These are phyloP conservation scores for Platanus orientalis DNA, from an alignment of 164 flowering plant genomes.

Conservation along the genomic window DNA sequence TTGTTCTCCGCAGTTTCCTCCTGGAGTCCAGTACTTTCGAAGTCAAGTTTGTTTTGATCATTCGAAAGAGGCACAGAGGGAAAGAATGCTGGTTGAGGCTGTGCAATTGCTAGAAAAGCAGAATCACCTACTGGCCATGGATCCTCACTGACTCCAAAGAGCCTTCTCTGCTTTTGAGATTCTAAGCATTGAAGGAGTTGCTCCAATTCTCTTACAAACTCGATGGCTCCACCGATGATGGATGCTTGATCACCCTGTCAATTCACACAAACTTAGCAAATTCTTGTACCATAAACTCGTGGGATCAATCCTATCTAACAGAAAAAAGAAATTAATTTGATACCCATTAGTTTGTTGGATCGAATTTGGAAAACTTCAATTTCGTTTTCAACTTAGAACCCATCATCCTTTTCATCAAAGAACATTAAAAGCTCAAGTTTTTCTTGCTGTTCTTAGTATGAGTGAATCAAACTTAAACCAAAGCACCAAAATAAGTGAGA, in stretches of 20 bases:
- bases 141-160: constrained; percentile 35
- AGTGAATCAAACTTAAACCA: too few species aligned
- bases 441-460: too few species aligned
- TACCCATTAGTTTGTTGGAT: too few species aligned
- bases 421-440: too few species aligned
- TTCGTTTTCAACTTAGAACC: too few species aligned
- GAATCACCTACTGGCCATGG: constrained; percentile 35
- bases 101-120: constrained; percentile 24
- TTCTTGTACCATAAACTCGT: background rate
- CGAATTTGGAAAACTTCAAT: too few species aligned
- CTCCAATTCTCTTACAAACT: constrained; percentile 91
- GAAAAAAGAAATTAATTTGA: too few species aligned
- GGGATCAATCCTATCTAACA: too few species aligned
- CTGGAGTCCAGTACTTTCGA: constrained; percentile 35
- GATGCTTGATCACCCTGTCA: constrained; percentile 97
- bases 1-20: constrained; percentile 85
- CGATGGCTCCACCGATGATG: constrained; percentile 94
- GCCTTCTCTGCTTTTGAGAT: constrained; percentile 76
- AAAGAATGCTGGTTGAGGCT: constrained; percentile 32
- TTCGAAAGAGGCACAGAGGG: constrained; percentile 31
- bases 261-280: background rate
- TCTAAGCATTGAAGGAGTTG: constrained; percentile 91
- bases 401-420: too few species aligned
- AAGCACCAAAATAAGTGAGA: too few species aligned
- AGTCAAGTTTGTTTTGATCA: constrained; percentile 39